A percentile compares a stretch with the other conserved stretches of the same genome.
Conservation (phyloP, 2,329 filamentous ascomycete genomes). For the Aureobasidium leucospermi region DNA sequence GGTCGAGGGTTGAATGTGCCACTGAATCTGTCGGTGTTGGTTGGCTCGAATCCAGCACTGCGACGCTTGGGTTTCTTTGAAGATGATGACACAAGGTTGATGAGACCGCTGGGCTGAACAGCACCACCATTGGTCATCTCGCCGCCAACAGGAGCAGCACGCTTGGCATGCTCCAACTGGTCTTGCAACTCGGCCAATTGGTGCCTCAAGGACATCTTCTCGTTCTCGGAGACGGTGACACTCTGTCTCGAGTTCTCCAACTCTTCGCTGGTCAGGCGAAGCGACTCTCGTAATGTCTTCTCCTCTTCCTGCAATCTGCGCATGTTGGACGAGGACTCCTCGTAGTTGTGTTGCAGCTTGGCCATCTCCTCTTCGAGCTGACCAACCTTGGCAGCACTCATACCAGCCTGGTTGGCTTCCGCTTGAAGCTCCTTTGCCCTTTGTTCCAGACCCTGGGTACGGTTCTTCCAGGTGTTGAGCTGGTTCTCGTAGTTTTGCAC, state of each 20-base stretch:
- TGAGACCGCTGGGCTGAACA: slow-evolving; percentile 64
- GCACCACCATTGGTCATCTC: slow-evolving; percentile 46
- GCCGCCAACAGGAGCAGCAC: slow-evolving; percentile 63
- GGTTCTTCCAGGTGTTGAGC: slow-evolving; percentile 90
- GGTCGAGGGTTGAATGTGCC: slow-evolving; percentile 88
- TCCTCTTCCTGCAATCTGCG: slow-evolving; percentile 95
- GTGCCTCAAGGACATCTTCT: slow-evolving; percentile 77
- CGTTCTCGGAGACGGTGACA: slow-evolving; percentile 69
- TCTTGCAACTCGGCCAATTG: slow-evolving; percentile 87
- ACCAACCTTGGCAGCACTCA: slow-evolving; percentile 80
- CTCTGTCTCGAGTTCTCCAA: slow-evolving; percentile 70
- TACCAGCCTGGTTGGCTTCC: slow-evolving; percentile 96
- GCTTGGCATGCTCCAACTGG: slow-evolving; percentile 80
- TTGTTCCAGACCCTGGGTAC: slow-evolving; percentile 82
- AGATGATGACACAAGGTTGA: slow-evolving; percentile 73
- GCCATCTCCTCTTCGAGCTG: slow-evolving; percentile 95
- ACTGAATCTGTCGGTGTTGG: slow-evolving; percentile 84
- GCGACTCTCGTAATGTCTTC: slow-evolving; percentile 71
- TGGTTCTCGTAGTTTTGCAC: slow-evolving; percentile 95
- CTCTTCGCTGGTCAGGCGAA: slow-evolving; percentile 72
- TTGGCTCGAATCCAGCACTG: slow-evolving; percentile 79
- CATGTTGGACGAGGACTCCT: slow-evolving; percentile 83
- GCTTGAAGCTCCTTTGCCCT: slow-evolving; percentile 89
- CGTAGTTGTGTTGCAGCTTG: slow-evolving; percentile 79
- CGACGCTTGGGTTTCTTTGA: slow-evolving; percentile 95